phyloP scores from a whole-genome alignment of 306 rosid species.

The Vigna unguiculata region DNA sequence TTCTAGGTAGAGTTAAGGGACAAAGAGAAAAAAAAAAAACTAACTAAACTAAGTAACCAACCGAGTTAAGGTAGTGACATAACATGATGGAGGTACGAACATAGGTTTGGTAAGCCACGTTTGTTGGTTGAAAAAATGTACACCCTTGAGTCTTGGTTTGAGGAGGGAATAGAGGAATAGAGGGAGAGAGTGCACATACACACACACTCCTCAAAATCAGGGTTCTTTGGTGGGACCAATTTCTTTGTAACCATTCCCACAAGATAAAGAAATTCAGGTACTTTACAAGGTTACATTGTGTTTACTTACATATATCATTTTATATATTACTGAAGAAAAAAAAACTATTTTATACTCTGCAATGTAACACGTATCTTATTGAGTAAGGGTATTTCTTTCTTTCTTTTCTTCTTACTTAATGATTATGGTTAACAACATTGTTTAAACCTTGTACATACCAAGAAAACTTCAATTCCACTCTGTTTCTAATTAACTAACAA shows the following conservation, averaged over 20 bases:
- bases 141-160: neutral
- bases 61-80: slow-evolving; percentile 20
- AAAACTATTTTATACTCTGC: no score
- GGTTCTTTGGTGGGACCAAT: slow-evolving; percentile 7
- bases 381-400: neutral
- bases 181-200: neutral
- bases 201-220: neutral
- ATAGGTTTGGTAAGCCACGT: slow-evolving; percentile 35
- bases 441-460: neutral
- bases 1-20: neutral
- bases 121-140: slow-evolving; percentile 16
- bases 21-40: neutral
- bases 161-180: neutral
- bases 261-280: neutral
- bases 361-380: neutral
- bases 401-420: neutral
- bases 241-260: slow-evolving; percentile 9
- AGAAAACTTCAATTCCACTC: neutral
- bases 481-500: neutral
- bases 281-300: neutral
- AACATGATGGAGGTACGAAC: slow-evolving; percentile 26
- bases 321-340: no score
- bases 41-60: slow-evolving; percentile 25
- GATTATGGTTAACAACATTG: neutral
- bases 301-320: no score